These are phyloP conservation scores for Diaporthe longicolla DNA, from an alignment of 2,329 filamentous ascomycete genomes.

Conservation along the genomic window DNA sequence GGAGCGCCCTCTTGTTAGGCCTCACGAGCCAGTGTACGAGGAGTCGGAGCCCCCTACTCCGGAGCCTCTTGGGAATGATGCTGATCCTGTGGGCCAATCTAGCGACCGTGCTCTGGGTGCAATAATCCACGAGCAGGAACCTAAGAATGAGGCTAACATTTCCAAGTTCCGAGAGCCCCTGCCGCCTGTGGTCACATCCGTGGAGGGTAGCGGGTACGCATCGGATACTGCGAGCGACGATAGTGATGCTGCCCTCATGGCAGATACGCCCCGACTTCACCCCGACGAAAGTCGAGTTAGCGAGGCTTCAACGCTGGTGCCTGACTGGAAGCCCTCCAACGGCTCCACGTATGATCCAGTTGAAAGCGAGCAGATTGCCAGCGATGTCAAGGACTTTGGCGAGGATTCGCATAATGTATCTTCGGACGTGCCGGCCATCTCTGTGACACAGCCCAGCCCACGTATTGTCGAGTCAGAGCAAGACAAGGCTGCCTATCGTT, in stretches of 20 bases:
- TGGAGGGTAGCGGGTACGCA: conserved; percentile 75
- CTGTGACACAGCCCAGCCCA: conserved; percentile 61
- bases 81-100: conserved; percentile 62
- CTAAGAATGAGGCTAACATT: conserved; percentile 69
- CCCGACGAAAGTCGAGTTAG: conserved; percentile 43
- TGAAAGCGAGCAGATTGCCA: background rate
- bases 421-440: conserved; percentile 58
- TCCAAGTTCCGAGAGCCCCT: conserved; percentile 74
- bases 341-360: conserved; percentile 18
- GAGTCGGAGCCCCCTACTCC: conserved; percentile 46
- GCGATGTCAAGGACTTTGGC: conserved; percentile 43
- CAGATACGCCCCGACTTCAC: conserved; percentile 43
- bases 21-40: conserved; percentile 56
- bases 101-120: conserved; percentile 72
- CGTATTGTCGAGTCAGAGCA: conserved; percentile 45
- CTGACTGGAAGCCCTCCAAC: conserved; percentile 20
- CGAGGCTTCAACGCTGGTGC: conserved; percentile 41
- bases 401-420: conserved; percentile 17
- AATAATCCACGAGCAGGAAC: conserved; percentile 68
- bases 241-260: conserved; percentile 53
- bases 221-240: conserved; percentile 69
- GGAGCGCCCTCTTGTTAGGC: conserved; percentile 72
- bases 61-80: conserved; percentile 13
- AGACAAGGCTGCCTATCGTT: conserved; percentile 54
- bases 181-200: conserved; percentile 78